Conservation (phyloP, 2,329 filamentous ascomycete species). For the Apiospora aurea region DNA sequence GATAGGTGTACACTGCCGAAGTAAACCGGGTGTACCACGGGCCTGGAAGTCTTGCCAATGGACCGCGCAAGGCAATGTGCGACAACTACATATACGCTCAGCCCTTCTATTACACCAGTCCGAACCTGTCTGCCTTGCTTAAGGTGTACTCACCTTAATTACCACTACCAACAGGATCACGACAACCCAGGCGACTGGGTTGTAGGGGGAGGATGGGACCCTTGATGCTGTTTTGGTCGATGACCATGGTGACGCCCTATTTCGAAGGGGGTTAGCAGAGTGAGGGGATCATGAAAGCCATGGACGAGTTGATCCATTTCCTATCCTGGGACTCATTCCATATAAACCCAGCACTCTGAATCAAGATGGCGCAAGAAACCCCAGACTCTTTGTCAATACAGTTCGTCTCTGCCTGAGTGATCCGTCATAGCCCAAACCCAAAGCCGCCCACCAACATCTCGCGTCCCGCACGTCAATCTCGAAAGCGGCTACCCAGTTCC, state of each 20-base stretch:
- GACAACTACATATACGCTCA: background rate
- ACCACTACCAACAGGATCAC: background rate
- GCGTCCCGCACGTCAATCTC: background rate
- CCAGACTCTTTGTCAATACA: background rate
- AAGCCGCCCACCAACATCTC: background rate
- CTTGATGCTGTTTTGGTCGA: background rate
- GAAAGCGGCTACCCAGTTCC: background rate
- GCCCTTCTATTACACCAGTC: background rate
- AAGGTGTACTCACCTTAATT: background rate
- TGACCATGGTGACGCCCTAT: background rate
- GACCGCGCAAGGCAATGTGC: background rate
- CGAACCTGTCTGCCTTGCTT: background rate
- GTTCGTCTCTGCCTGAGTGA: background rate
- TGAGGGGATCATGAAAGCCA: background rate
- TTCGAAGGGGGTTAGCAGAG: background rate
- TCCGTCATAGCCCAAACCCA: background rate
- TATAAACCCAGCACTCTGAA: background rate
- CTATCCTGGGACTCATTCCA: background rate
- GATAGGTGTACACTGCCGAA: background rate
- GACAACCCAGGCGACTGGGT: background rate
- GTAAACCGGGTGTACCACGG: slow-evolving; percentile 27
- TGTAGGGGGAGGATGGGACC: background rate
- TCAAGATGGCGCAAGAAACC: background rate
- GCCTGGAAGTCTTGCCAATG: slow-evolving; percentile 25
- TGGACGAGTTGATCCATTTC: background rate